Base-by-base conservation (phyloP, 2,329 filamentous ascomycete species). In the Cladorrhinum sp. region DNA sequence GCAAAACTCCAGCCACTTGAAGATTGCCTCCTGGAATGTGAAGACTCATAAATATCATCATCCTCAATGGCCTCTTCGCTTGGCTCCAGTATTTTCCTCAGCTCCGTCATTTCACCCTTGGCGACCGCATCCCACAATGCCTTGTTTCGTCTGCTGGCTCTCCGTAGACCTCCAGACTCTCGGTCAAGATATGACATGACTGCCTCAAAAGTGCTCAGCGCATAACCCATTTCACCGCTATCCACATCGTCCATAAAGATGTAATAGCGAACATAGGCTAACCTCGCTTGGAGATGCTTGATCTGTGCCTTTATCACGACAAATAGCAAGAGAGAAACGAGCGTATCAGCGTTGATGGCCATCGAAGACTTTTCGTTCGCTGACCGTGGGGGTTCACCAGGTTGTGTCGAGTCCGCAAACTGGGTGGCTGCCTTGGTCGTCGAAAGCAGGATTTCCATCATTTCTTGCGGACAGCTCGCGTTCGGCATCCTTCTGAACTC, bases 171-270 rank as follows among this genome's bases (percentile, higher is more conserved):
- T 13, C 85, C 86, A 0, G 93, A 96, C 71, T 96, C 93, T 62
- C 87, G 85, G 8, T 88, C 85, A 2, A 99, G 83, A 72, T 99
- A 98, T 1, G 91, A 87, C 32, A 99, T 76, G 0, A 99, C 95
- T 6, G 92, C 95, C 74, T 99, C 95, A 62, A 98, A 91, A 0
- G 95, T 99, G 74, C 93, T 98, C 55, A 99, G 76, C 0, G 93
- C 93, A 74, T 99, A 99, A 8, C 95, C 95, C 80, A 96, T 89
- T 76, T 99, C 95, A 53, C 95, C 95, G 63, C 87, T 96, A 66
- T 99, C 95, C 8, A 99, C 92, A 75, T 99, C 95, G 68, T 98
- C 95, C 55, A 96, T 93, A 74, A 96, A 99, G 66, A 97, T 95
- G 71, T 97, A 99, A 70, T 96, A 92, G 49, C 93, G 90, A 82